phyloP scores from a whole-genome alignment of 2,329 filamentous ascomycete species.

The Cytospora piceae region DNA sequence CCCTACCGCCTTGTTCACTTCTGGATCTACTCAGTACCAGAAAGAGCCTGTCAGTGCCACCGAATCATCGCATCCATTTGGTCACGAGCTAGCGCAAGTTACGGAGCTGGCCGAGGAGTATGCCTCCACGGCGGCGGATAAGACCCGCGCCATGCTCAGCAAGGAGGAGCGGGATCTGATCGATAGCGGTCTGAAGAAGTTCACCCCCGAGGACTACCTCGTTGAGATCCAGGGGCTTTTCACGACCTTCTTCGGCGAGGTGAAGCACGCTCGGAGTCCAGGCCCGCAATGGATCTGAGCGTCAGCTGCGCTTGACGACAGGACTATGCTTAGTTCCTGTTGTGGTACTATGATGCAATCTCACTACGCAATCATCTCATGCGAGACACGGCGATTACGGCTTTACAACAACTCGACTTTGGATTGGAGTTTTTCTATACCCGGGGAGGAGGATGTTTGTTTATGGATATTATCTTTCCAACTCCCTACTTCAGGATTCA shows the following conservation, averaged over 20 bases:
- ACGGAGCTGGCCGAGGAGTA: conserved; percentile 93
- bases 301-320: too few relatives aligned
- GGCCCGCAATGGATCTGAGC: conserved; percentile 55
- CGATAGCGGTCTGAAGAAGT: conserved; percentile 71
- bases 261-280: conserved; percentile 37
- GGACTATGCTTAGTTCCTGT: background rate
- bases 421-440: conserved; percentile 8
- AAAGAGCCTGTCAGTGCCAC: conserved; percentile 32
- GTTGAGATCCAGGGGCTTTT: conserved; percentile 75
- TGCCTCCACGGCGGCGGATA: conserved; percentile 56
- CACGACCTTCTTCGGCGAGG: conserved; percentile 59
- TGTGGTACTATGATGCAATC: background rate
- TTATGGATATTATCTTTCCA: conserved; percentile 6
- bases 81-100: conserved; percentile 86
- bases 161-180: conserved; percentile 75
- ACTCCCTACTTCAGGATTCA: conserved; percentile 22
- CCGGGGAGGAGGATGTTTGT: background rate
- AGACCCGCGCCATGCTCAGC: conserved; percentile 62
- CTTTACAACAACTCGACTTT: background rate
- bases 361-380: background rate
- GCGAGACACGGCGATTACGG: background rate
- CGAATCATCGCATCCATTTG: conserved; percentile 71
- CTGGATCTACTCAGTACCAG: conserved; percentile 29
- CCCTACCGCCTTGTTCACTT: conserved; percentile 24
- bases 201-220: conserved; percentile 82